Conservation (phyloP, 495 filamentous ascomycete genomes). For the Chaetomium fimeti region DNA sequence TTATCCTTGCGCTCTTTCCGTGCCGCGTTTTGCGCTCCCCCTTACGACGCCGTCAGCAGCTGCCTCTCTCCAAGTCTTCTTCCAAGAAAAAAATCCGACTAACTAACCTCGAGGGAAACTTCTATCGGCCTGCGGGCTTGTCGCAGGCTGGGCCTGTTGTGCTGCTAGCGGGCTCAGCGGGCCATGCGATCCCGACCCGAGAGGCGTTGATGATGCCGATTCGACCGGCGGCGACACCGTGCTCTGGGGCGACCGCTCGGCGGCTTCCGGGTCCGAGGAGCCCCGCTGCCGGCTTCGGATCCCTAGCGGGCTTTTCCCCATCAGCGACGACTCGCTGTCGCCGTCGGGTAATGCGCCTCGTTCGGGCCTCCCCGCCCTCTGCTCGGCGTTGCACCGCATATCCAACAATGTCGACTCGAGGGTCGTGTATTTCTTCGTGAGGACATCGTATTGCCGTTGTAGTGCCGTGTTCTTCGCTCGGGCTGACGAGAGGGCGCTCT, state of each 20-base stretch:
- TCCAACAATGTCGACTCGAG: slow-evolving; percentile 42
- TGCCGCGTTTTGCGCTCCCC: slow-evolving; percentile 57
- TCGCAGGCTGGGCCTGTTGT: slow-evolving; percentile 21
- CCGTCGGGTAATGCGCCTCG: slow-evolving; percentile 8
- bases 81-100: slow-evolving; percentile 31
- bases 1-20: slow-evolving; percentile 55
- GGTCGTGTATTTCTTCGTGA: slow-evolving; percentile 44
- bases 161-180: slow-evolving; percentile 39
- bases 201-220: slow-evolving; percentile 21
- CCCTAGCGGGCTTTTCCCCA: slow-evolving; percentile 21
- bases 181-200: slow-evolving; percentile 23
- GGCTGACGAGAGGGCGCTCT: slow-evolving; percentile 39
- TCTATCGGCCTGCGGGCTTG: slow-evolving; percentile 46
- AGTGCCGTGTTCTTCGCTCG: slow-evolving; percentile 46
- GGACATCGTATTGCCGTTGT: slow-evolving; percentile 41
- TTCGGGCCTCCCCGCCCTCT: slow-evolving; percentile 8
- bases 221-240: slow-evolving; percentile 39
- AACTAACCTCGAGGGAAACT: slow-evolving; percentile 49
- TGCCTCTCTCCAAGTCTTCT: slow-evolving; percentile 10
- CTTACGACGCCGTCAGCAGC: slow-evolving; percentile 42
- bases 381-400: slow-evolving; percentile 31
- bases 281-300: slow-evolving; percentile 32
- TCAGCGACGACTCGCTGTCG: slow-evolving; percentile 13
- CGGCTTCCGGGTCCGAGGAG: slow-evolving; percentile 38
- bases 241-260: slow-evolving; percentile 36